Evolutionary conservation across 1,284 basidiomycete genomes (phyloP).

Genomic region (Heimioporus punctisporus): DNA sequence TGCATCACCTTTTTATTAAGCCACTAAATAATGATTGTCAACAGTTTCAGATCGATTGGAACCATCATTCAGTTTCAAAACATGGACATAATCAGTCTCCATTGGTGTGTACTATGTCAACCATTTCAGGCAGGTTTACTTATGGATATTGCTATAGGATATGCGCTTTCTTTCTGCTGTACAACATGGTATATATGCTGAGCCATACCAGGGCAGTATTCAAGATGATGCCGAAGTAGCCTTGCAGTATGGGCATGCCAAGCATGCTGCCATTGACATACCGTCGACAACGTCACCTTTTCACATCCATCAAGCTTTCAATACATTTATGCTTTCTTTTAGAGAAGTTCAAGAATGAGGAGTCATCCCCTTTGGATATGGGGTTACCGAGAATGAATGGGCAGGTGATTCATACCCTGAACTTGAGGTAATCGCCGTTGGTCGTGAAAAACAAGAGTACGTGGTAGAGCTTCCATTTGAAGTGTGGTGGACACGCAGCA

Average conservation of each 20-base stretch:
- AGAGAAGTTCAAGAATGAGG: not conserved
- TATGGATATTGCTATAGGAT: not conserved
- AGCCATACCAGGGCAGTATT: too few species aligned
- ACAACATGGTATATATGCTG: not conserved
- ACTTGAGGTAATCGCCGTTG: slow-evolving; percentile 1
- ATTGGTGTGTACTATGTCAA: not conserved
- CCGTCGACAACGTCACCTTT: not conserved
- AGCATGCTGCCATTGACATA: not conserved
- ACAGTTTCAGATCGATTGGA: slow-evolving; percentile 28
- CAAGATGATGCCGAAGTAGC: too few species aligned
- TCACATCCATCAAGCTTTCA: not conserved
- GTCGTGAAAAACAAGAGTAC: not conserved
- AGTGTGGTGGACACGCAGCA: slow-evolving; percentile 4
- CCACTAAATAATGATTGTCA: slow-evolving; percentile 41
- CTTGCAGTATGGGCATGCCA: not conserved
- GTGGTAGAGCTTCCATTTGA: not conserved
- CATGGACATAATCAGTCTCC: slow-evolving; percentile 1
- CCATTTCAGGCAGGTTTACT: not conserved
- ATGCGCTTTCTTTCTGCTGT: slow-evolving; percentile 4
- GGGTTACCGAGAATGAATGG: slow-evolving; percentile 6
- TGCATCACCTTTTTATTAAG: slow-evolving; percentile 43
- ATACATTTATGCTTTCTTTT: slow-evolving; percentile 2
- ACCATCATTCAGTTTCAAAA: slow-evolving; percentile 3
- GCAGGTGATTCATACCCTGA: slow-evolving; percentile 2
- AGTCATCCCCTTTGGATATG: slow-evolving; percentile 4